A percentile compares a stretch with the other conserved stretches of the same genome.
phyloP scores from a whole-genome alignment of 192 early-diverging fungal genomes.

The Coemansia sp. region DNA sequence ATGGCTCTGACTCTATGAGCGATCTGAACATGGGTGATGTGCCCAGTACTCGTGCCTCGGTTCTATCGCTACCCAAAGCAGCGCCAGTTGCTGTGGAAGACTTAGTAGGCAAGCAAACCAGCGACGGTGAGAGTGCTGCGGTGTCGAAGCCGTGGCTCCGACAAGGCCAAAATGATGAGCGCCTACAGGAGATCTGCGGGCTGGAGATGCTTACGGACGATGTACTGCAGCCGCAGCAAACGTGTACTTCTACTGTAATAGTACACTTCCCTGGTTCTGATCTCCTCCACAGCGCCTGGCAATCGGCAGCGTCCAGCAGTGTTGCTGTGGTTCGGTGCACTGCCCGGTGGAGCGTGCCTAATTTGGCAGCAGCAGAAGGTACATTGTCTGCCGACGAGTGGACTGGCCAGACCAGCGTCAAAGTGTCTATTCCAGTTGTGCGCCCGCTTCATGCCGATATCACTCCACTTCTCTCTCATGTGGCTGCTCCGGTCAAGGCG shows the following conservation, averaged over 20 bases:
- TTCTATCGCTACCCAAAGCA: not conserved
- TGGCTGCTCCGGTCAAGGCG: conserved; percentile 12
- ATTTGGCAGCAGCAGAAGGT: not conserved
- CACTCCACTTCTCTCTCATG: conserved; percentile 14
- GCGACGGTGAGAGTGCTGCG: not conserved
- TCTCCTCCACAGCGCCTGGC: conserved; percentile 7
- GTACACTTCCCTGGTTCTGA: conserved; percentile 21
- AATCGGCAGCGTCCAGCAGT: not conserved
- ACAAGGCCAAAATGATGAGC: not conserved
- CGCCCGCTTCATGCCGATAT: conserved; percentile 23
- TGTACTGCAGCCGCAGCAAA: conserved; percentile 9
- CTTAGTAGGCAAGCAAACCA: not conserved
- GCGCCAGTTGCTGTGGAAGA: not conserved
- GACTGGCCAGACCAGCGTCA: conserved; percentile 5
- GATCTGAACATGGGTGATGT: conserved; percentile 8
- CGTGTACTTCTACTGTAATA: conserved; percentile 14
- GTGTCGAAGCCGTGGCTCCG: conserved; percentile 6
- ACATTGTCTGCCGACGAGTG: not conserved
- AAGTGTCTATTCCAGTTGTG: conserved; percentile 23
- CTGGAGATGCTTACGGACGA: conserved; percentile 1
- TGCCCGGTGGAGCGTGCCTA: conserved; percentile 4
- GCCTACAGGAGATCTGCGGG: not conserved
- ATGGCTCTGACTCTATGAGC: conserved; percentile 11
- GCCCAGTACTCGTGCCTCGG: not conserved
- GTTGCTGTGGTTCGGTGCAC: not conserved